phyloP scores from a whole-genome alignment of 2,329 filamentous ascomycete genomes.

The Madurella mycetomatis region DNA sequence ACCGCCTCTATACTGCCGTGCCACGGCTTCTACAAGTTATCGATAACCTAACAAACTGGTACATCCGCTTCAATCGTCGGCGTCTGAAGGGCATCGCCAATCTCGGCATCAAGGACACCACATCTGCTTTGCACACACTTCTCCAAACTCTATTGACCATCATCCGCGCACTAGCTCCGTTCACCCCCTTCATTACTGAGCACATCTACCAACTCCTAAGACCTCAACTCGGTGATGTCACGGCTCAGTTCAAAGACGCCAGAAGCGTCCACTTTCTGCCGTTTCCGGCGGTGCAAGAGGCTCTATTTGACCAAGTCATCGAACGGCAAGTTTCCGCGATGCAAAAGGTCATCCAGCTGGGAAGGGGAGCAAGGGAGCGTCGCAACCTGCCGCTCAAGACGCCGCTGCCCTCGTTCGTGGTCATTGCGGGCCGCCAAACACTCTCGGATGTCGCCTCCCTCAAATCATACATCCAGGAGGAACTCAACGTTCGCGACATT shows the following conservation, averaged over 20 bases:
- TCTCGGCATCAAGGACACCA: conserved; percentile 55
- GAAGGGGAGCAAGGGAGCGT: conserved; percentile 78
- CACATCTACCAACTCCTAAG: conserved; percentile 79
- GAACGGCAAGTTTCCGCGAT: conserved; percentile 84
- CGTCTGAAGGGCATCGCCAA: no score
- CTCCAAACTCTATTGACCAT: conserved; percentile 92
- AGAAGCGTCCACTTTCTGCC: conserved; percentile 88
- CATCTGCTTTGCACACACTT: conserved; percentile 85
- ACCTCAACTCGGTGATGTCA: conserved; percentile 63
- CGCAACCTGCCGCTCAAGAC: conserved; percentile 89
- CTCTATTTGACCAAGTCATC: conserved; percentile 79
- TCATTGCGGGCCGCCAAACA: conserved; percentile 77
- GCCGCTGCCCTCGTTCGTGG: conserved; percentile 52
- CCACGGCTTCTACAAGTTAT: no score
- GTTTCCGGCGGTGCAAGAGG: conserved; percentile 82
- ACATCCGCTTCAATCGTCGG: no score
- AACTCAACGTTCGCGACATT: no score
- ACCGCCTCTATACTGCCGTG: no score
- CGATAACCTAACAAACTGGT: no score
- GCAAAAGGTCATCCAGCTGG: conserved; percentile 93
- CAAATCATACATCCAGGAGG: conserved; percentile 37
- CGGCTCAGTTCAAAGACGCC: conserved; percentile 58
- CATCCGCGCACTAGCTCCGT: conserved; percentile 81
- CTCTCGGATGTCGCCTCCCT: conserved; percentile 81
- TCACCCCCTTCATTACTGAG: conserved; percentile 92